A percentile compares a stretch with the other conserved stretches of the same genome.
These are phyloP conservation scores for Candida dendrica DNA, from an alignment of 805 yeast species.

Conservation along the genomic window DNA sequence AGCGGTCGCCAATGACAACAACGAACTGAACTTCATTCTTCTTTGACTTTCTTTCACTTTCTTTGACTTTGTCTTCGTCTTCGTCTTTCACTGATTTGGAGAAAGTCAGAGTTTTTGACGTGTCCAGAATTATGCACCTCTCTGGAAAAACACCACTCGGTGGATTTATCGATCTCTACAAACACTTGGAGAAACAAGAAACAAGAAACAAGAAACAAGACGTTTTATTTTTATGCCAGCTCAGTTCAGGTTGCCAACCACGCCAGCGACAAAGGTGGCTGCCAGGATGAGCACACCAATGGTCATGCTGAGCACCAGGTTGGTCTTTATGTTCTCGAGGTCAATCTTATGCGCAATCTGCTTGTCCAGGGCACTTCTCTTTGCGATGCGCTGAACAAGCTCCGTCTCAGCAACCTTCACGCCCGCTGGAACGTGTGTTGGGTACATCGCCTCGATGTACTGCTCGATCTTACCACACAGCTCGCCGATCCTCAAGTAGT, in stretches of 20 bases:
- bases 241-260: background rate
- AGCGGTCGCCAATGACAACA: background rate
- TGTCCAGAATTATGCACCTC: too few species aligned
- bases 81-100: too few species aligned
- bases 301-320: constrained; percentile 10
- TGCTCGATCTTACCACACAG: constrained; percentile 86
- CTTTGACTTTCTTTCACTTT: too few species aligned
- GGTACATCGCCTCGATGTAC: constrained; percentile 73
- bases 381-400: constrained; percentile 30
- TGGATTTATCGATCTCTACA: too few species aligned
- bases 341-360: constrained; percentile 18
- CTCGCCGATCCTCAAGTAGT: constrained; percentile 75
- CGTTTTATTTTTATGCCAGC: background rate
- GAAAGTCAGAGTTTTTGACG: too few species aligned
- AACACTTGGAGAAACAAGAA: too few species aligned
- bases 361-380: constrained; percentile 36
- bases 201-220: too few species aligned
- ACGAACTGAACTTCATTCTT: background rate
- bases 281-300: background rate
- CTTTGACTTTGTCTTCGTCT: too few species aligned
- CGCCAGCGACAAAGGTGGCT: background rate
- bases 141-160: too few species aligned
- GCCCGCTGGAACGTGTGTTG: constrained; percentile 52
- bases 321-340: constrained; percentile 19
- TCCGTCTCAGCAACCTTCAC: constrained; percentile 33